phyloP scores from a whole-genome alignment of 768 basidiomycete genomes.

The Royoungia palumana region DNA sequence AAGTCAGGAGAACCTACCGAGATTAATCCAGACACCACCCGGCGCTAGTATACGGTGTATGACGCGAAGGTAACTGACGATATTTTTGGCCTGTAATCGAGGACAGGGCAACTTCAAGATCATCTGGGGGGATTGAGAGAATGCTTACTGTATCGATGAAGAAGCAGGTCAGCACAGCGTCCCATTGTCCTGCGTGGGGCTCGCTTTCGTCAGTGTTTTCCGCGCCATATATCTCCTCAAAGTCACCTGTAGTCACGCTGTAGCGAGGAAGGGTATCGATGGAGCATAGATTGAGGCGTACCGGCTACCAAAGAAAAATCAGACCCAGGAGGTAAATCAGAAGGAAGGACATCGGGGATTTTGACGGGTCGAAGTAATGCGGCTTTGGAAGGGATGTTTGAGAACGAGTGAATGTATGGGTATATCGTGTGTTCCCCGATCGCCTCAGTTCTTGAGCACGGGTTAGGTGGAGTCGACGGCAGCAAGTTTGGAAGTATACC shows the following conservation, averaged over 20 bases:
- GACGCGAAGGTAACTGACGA: constrained; percentile 85
- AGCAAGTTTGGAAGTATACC: constrained; percentile 40
- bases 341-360: constrained; percentile 84
- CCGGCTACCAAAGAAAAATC: constrained; percentile 88
- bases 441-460: constrained; percentile 50
- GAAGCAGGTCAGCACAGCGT: constrained; percentile 91
- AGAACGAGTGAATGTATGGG: constrained; percentile 91
- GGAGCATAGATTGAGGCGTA: constrained; percentile 23
- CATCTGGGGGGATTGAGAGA: not conserved
- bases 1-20: constrained; percentile 47
- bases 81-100: constrained; percentile 74
- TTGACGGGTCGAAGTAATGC: constrained; percentile 64
- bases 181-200: constrained; percentile 77
- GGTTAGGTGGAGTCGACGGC: not conserved
- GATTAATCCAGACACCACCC: constrained; percentile 90
- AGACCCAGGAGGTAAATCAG: constrained; percentile 58
- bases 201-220: constrained; percentile 49
- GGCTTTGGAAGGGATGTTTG: constrained; percentile 60
- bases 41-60: constrained; percentile 80
- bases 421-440: constrained; percentile 74
- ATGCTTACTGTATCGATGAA: constrained; percentile 87
- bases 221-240: constrained; percentile 84
- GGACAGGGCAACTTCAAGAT: not conserved
- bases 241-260: constrained; percentile 58
- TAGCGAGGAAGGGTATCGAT: not conserved